Conservation (phyloP, 2,329 filamentous ascomycete species). For the Aspergillus puulaauensis region DNA sequence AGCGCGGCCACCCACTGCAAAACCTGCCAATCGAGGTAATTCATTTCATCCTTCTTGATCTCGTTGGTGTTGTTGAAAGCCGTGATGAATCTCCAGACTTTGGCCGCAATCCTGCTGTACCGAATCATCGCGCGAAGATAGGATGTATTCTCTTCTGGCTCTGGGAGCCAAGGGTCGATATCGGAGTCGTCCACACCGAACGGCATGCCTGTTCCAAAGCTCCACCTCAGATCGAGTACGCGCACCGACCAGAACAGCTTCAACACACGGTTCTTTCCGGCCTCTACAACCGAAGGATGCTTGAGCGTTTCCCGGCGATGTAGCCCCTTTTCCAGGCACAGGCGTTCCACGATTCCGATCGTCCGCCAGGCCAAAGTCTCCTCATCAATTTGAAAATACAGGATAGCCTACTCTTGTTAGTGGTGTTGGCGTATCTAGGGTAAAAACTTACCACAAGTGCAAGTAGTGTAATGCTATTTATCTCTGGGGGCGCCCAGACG, state of each 20-base stretch:
- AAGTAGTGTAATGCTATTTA: constrained; percentile 60
- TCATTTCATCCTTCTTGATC: constrained; percentile 71
- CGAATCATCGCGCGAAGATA: constrained; percentile 84
- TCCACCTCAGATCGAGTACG: constrained; percentile 83
- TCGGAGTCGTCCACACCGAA: constrained; percentile 81
- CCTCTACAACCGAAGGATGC: constrained; percentile 63
- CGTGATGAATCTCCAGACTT: constrained; percentile 81
- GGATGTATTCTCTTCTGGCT: constrained; percentile 62
- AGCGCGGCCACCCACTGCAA: constrained; percentile 78
- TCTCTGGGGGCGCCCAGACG: constrained; percentile 56
- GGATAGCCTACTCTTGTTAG: constrained; percentile 57
- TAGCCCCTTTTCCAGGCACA: constrained; percentile 78
- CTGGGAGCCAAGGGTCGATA: constrained; percentile 74
- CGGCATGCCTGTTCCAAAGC: constrained; percentile 81
- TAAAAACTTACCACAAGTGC: constrained; percentile 43
- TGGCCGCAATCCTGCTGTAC: constrained; percentile 78
- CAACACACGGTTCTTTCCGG: constrained; percentile 66
- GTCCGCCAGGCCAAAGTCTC: constrained; percentile 84
- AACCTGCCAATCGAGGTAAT: constrained; percentile 77
- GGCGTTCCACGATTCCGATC: constrained; percentile 78
- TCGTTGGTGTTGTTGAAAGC: constrained; percentile 65
- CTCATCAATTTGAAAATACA: constrained; percentile 81
- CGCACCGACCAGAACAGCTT: constrained; percentile 86
- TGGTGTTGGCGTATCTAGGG: not conserved
- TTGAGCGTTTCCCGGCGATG: constrained; percentile 73